Evolutionary conservation across 768 basidiomycete genomes (phyloP).

Genomic region (Phanerodontia chrysosporium): DNA sequence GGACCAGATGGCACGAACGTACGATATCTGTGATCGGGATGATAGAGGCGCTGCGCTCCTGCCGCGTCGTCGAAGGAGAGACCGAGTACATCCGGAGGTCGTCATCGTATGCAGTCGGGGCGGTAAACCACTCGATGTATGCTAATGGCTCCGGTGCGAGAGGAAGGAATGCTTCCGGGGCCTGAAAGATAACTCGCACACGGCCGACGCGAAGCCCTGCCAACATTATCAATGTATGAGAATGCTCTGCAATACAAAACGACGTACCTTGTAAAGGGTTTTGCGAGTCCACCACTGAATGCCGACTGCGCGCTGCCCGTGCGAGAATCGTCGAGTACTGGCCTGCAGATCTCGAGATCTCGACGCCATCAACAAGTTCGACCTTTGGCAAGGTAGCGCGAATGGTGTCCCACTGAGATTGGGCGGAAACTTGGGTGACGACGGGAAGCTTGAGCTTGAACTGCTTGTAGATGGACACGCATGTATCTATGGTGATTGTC

Average conservation of each 20-base stretch:
- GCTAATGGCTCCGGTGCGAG: slow-evolving; percentile 10
- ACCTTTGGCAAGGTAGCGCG: neutral
- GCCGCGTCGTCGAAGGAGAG: slow-evolving; percentile 15
- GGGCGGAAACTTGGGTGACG: slow-evolving; percentile 5
- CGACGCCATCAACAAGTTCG: neutral
- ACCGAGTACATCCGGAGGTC: slow-evolving; percentile 19
- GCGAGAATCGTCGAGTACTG: slow-evolving; percentile 8
- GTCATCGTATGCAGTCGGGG: slow-evolving; percentile 13
- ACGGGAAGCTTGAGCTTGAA: neutral
- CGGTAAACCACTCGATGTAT: slow-evolving; percentile 28
- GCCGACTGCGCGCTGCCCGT: no score
- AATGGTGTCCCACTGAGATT: neutral
- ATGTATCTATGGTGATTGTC: neutral
- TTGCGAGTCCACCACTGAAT: no score
- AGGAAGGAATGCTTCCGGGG: neutral
- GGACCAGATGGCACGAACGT: slow-evolving; percentile 28
- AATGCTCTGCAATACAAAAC: no score
- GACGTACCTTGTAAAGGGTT: neutral
- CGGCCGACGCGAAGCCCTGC: slow-evolving; percentile 2
- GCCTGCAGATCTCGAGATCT: neutral
- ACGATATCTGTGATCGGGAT: slow-evolving; percentile 23
- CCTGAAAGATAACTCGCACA: slow-evolving; percentile 1
- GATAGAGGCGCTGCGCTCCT: slow-evolving; percentile 20
- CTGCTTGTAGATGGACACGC: slow-evolving; percentile 7
- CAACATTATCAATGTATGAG: no score